Conservation (phyloP, 2,329 filamentous ascomycete genomes). For the Akanthomyces muscarius region DNA sequence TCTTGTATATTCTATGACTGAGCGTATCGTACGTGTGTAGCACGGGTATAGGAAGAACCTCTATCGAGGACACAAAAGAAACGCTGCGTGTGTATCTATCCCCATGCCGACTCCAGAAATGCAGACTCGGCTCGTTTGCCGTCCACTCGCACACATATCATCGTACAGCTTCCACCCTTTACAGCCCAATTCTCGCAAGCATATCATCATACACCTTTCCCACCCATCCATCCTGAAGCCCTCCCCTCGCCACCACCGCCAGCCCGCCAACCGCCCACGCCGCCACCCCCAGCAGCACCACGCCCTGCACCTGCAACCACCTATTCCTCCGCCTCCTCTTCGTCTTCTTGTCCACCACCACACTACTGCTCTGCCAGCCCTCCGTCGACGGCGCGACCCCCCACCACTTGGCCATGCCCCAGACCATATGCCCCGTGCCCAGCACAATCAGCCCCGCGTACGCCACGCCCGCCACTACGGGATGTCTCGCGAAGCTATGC, state of each 20-base stretch:
- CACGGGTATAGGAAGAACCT: neutral
- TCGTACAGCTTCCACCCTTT: slow-evolving; percentile 58
- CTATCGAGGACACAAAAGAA: neutral
- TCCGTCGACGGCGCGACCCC: slow-evolving; percentile 56
- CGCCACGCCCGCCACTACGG: slow-evolving; percentile 60
- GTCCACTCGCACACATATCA: slow-evolving; percentile 45
- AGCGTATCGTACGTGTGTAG: neutral
- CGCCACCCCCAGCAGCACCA: slow-evolving; percentile 52
- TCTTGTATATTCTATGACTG: neutral
- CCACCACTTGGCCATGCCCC: slow-evolving; percentile 82
- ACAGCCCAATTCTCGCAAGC: slow-evolving; percentile 31
- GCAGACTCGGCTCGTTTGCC: neutral
- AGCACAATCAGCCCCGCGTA: slow-evolving; percentile 65
- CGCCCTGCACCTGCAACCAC: slow-evolving; percentile 68
- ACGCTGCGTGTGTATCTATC: neutral
- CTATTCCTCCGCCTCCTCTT: slow-evolving; percentile 56
- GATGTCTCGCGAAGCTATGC: slow-evolving; percentile 76
- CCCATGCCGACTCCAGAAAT: slow-evolving; percentile 1
- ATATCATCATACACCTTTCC: slow-evolving; percentile 75
- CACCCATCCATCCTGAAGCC: slow-evolving; percentile 70
- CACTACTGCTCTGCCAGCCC: slow-evolving; percentile 42
- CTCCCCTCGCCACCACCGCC: slow-evolving; percentile 70
- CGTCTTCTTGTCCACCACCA: slow-evolving; percentile 46
- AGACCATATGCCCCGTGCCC: slow-evolving; percentile 73
- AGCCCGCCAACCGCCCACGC: slow-evolving; percentile 82